Base-by-base conservation (phyloP, 1,284 basidiomycete genomes). In the Ganoderma resinaceum region DNA sequence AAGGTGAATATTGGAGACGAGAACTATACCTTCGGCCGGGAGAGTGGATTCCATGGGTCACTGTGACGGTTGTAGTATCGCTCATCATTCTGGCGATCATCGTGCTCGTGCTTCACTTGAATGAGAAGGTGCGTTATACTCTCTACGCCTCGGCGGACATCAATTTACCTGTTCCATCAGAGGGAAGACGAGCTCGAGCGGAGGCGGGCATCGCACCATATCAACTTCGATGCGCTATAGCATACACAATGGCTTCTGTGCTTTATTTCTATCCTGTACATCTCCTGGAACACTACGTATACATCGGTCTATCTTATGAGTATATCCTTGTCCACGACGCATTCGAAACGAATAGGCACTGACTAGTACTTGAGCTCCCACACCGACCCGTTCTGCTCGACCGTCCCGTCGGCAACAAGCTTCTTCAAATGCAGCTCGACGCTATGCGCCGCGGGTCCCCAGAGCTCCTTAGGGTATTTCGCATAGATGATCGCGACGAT, bases 31-130 rank as follows among this genome's bases (percentile, higher is more conserved):
- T 99, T 74, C 86, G 96, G 58, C 97, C 97, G 1, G 97, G 97
- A 18, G 94, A 97, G 74, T 99, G 97, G 97, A 95, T 99, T 72
- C 95, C 96, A 1, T 97, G 94, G 94, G 98, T 99, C 14, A 96
- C 94, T 3, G 81, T 96, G 52, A 95, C 93, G 0, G 90, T 98
- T 0, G 83, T 96, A 2, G 90, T 87, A 1, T 89, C 93, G 2
- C 95, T 93, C 55, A 76, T 89, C 1, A 77, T 95, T 43, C 83
- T 99, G 55, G 95, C 91, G 0, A 82, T 90, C 20, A 92, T 98
- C 60, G 96, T 98, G 61, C 86, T 96, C 55, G 89, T 95, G 63
- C 80, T 99, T 75, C 95, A 98, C 83, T 78, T 97, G 75, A 94
- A 93, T 75, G 97, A 99, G 81, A 97, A 97, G 90, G 92, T 92